Evolutionary conservation across 2,329 filamentous ascomycete genomes (phyloP).

Genomic region (Setomelanomma holmii): DNA sequence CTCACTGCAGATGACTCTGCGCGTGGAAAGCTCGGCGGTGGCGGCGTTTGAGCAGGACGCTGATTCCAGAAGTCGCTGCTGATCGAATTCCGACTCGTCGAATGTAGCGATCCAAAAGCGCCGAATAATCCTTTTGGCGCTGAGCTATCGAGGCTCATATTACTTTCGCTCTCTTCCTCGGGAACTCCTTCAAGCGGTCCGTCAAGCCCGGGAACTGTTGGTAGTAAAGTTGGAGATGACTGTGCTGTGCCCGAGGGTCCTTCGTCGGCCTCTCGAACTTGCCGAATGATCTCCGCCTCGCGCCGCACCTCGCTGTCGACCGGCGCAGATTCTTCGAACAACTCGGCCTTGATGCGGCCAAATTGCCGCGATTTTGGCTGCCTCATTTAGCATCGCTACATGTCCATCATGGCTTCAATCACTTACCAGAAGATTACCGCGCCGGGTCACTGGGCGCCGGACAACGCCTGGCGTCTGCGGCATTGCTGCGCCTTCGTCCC

Average conservation of each 20-base stretch:
- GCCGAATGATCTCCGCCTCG: constrained; percentile 93
- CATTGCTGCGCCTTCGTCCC: constrained; percentile 66
- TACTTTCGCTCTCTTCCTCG: constrained; percentile 65
- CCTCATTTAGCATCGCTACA: constrained; percentile 19
- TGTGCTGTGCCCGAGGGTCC: constrained; percentile 65
- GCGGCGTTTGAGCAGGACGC: constrained; percentile 64
- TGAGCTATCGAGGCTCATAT: constrained; percentile 60
- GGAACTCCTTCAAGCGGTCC: constrained; percentile 73
- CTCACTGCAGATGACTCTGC: constrained; percentile 62
- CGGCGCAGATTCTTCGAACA: constrained; percentile 86
- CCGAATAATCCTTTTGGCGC: constrained; percentile 60
- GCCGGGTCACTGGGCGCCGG: constrained; percentile 79
- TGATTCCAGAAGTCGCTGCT: constrained; percentile 80
- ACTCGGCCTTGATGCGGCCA: constrained; percentile 86
- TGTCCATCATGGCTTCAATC: background rate
- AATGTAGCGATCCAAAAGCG: constrained; percentile 77
- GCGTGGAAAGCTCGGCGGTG: constrained; percentile 64
- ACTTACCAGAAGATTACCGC: constrained; percentile 85
- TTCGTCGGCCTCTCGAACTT: constrained; percentile 89
- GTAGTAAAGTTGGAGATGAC: constrained; percentile 71
- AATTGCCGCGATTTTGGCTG: constrained; percentile 97
- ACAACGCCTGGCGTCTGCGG: constrained; percentile 74
- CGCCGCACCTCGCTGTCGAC: constrained; percentile 87
- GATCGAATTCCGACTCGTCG: constrained; percentile 73
- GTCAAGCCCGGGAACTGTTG: constrained; percentile 60